Percentiles rank a stretch among this genome's conserved stretches.
phyloP scores from a whole-genome alignment of 371 early-diverging fungal genomes.

The Synchytrium microbalum region DNA sequence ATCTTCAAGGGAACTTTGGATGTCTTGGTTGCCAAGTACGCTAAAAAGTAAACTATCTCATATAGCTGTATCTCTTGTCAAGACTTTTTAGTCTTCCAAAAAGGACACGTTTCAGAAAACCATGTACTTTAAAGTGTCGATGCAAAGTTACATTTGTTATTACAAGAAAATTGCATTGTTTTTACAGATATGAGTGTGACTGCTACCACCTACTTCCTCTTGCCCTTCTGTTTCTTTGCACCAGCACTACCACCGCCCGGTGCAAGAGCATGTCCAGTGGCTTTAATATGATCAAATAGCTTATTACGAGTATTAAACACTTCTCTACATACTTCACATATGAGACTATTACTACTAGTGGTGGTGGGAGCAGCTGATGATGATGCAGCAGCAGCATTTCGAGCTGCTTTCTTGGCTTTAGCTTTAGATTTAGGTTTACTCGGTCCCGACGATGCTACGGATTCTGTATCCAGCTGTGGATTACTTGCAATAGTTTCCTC shows the following conservation, averaged over 20 bases:
- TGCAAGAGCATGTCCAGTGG: constrained; percentile 63
- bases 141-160: no score
- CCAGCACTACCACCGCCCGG: neutral
- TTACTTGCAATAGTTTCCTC: constrained; percentile 3
- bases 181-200: no score
- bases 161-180: no score
- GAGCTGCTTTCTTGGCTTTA: constrained; percentile 4
- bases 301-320: constrained; percentile 57
- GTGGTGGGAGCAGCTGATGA: neutral
- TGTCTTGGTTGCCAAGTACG: no score
- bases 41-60: no score
- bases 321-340: constrained; percentile 61
- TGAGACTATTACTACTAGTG: constrained; percentile 16
- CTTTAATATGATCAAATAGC: constrained; percentile 65
- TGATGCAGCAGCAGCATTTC: constrained; percentile 2
- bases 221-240: neutral
- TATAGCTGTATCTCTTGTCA: no score
- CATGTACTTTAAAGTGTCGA: no score
- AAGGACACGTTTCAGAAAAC: no score
- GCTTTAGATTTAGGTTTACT: constrained; percentile 10
- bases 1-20: no score
- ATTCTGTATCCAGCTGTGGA: neutral
- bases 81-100: no score
- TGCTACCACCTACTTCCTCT: no score
- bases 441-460: neutral